Base-by-base conservation (phyloP, 73 alveolate species). In the Paramecium caudatum region DNA sequence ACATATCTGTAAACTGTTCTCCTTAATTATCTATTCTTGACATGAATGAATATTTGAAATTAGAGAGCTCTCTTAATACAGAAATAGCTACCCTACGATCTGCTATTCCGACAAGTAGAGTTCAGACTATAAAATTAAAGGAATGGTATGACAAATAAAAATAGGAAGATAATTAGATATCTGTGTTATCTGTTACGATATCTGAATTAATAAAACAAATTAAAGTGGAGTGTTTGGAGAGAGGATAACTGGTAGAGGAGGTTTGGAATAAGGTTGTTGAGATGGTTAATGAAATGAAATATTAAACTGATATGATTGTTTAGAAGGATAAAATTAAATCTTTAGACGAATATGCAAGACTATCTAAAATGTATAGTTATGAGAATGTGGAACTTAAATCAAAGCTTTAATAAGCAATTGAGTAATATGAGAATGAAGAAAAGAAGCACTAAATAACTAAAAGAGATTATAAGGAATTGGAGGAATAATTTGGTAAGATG, bases 71-170 rank as follows among this genome's bases (percentile, higher is more conserved):
- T 15, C 68, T 74, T 8, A 37, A 43, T 74, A 21, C 43, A 17
- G 88, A 74, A 21, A 36, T 74, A 21, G 5, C 33, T 3, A 23
- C 23, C 21, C 13, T 74, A 5, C 8, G 43, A 27, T 19, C 69
- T 4, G 88, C 36, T 19, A 68, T 68, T 41, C 88, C 88, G 3
- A 74, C 15, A n/a, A 47, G 88, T n/a, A 37, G 88, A 17, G 88
- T 74, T 1, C 43, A 74, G 21, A 17, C 69, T 0, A 74, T 74
- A 1, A 74, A 74, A 74, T 39, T 74, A 37, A 74, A 43, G 21
- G 88, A 74, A 41, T 74, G 88, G 88, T 74, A 39, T 17, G 65
- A 74, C 39, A 41, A 23, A 17, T 45, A 74, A 39, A 74, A 74
- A 23, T 17, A 41, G 21, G 65, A 41, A 4, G 65, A 36, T 74